These are phyloP conservation scores for Sphaerulina musiva DNA, from an alignment of 2,329 filamentous ascomycete genomes.

Conservation along the genomic window DNA sequence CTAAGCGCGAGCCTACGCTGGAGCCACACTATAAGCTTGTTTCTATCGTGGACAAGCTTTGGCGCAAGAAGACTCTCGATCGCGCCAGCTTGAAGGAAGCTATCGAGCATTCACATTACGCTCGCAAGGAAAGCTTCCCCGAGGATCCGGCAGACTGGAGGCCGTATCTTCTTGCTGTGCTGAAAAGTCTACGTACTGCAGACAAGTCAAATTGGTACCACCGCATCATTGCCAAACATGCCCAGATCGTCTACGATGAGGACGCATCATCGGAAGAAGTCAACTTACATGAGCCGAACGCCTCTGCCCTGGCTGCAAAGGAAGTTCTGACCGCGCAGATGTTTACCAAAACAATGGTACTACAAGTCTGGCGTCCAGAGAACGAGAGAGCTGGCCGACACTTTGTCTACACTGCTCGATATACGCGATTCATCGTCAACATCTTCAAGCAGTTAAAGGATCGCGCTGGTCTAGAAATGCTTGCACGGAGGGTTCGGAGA, in stretches of 20 bases:
- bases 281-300: slow-evolving; percentile 5
- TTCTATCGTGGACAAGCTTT: slow-evolving; percentile 73
- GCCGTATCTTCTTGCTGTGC: slow-evolving; percentile 56
- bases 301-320: slow-evolving; percentile 57
- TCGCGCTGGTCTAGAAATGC: slow-evolving; percentile 65
- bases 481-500: slow-evolving; percentile 73
- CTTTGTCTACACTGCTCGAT: slow-evolving; percentile 84
- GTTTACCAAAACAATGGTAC: slow-evolving; percentile 89
- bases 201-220: slow-evolving; percentile 97
- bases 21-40: slow-evolving; percentile 92
- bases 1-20: slow-evolving; percentile 67
- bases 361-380: slow-evolving; percentile 93
- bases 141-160: slow-evolving; percentile 50
- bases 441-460: slow-evolving; percentile 70
- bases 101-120: slow-evolving; percentile 50
- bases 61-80: slow-evolving; percentile 43
- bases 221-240: slow-evolving; percentile 72
- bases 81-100: slow-evolving; percentile 45
- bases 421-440: slow-evolving; percentile 73
- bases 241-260: slow-evolving; percentile 55
- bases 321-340: slow-evolving; percentile 75
- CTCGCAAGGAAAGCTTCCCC: slow-evolving; percentile 44
- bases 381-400: slow-evolving; percentile 77
- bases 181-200: slow-evolving; percentile 56
- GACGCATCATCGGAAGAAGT: neutral